Conservation (phyloP, 2,329 filamentous ascomycete species). For the Cladosporium sp. region DNA sequence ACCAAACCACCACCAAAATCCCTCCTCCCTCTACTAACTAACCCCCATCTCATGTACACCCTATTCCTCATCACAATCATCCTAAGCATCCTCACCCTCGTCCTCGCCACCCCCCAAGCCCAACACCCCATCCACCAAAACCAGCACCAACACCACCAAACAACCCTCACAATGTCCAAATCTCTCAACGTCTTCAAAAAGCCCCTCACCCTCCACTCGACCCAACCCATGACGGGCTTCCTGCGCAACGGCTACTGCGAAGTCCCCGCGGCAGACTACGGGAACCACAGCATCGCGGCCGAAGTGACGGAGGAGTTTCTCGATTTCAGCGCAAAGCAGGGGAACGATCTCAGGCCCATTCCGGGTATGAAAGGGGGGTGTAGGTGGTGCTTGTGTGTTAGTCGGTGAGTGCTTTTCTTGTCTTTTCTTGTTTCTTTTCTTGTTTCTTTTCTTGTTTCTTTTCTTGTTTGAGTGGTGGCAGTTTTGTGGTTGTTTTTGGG, state of each 20-base stretch:
- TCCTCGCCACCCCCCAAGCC: not conserved
- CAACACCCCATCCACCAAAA: conserved; percentile 11
- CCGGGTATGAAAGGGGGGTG: conserved; percentile 53
- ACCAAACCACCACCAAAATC: not conserved
- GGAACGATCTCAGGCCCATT: conserved; percentile 53
- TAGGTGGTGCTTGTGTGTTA: conserved; percentile 60
- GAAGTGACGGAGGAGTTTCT: conserved; percentile 58
- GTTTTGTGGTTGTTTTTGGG: not conserved
- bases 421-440: not conserved
- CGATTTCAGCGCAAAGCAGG: conserved; percentile 54
- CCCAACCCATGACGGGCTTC: conserved; percentile 56
- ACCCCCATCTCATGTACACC: conserved; percentile 1
- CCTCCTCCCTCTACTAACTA: not conserved
- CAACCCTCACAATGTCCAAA: conserved; percentile 28
- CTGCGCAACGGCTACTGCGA: conserved; percentile 59
- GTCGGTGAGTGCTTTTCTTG: conserved; percentile 45
- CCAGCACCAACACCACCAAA: conserved; percentile 16
- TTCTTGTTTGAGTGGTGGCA: not conserved
- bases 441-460: not conserved
- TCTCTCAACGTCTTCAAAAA: conserved; percentile 49
- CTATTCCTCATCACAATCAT: not conserved
- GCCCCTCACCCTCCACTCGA: conserved; percentile 54
- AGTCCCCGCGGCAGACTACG: conserved; percentile 49
- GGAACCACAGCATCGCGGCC: conserved; percentile 57
- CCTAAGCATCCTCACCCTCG: not conserved